Percentiles rank a stretch among this genome's conserved stretches.
Evolutionary conservation across 345 rosid species (phyloP).

Genomic region (Noccaea caerulescens): DNA sequence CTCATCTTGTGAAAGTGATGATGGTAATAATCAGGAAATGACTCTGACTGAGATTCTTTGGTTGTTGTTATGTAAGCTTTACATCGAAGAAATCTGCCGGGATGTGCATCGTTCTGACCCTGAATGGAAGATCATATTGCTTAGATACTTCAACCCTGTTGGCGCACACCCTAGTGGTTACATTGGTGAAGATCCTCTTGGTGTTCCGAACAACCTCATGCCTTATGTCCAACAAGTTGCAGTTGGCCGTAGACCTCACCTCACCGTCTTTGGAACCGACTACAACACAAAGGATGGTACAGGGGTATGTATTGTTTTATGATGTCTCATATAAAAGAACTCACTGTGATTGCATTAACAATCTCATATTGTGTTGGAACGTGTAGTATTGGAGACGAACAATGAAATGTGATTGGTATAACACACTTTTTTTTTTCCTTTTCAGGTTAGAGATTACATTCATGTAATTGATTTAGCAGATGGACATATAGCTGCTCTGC

Average conservation of each 20-base stretch:
- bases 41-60: conserved; percentile 2
- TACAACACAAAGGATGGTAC: conserved; percentile 92
- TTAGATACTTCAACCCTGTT: conserved; percentile 95
- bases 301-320: conserved; percentile 64
- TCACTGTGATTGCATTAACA: background rate
- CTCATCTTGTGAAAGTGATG: background rate
- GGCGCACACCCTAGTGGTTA: conserved; percentile 95
- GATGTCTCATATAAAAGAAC: background rate
- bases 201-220: conserved; percentile 97
- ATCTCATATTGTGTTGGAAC: background rate
- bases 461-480: conserved; percentile 92
- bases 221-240: conserved; percentile 97
- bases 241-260: conserved; percentile 80
- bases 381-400: background rate
- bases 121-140: conserved; percentile 89
- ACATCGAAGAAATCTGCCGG: conserved; percentile 86
- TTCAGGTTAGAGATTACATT: conserved; percentile 94
- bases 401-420: background rate
- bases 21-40: background rate
- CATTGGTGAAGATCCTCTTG: conserved; percentile 96
- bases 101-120: conserved; percentile 69
- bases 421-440: background rate
- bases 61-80: conserved; percentile 58
- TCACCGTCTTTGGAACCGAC: conserved; percentile 83
- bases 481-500: conserved; percentile 92